A percentile compares a stretch with the other conserved stretches of the same genome.
These are phyloP conservation scores for Phymatotrichopsis omnivora DNA, from an alignment of 2,329 filamentous ascomycete genomes.

Conservation along the genomic window DNA sequence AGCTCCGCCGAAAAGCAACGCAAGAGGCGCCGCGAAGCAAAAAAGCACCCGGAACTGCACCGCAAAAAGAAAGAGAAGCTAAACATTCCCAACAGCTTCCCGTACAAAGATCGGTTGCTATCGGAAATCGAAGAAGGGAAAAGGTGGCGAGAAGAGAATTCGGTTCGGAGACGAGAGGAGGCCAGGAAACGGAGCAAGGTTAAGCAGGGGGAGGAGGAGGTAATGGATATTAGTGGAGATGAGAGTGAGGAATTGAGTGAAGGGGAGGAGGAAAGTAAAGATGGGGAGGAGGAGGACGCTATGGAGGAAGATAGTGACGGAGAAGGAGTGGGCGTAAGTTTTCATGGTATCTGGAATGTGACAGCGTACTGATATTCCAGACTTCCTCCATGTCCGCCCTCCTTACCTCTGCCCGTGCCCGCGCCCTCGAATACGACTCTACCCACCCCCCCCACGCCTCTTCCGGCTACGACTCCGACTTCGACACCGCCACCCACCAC, in stretches of 20 bases:
- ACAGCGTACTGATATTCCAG: not conserved
- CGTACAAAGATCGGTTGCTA: constrained; percentile 91
- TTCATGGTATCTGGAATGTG: not conserved
- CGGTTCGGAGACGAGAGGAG: constrained; percentile 58
- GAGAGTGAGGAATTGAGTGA: constrained; percentile 42
- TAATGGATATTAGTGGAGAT: constrained; percentile 40
- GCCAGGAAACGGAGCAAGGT: constrained; percentile 52
- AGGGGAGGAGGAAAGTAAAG: constrained; percentile 44
- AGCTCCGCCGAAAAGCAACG: constrained; percentile 79
- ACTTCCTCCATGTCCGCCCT: constrained; percentile 72
- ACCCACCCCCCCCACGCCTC: constrained; percentile 52
- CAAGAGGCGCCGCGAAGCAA: constrained; percentile 78
- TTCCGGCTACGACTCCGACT: constrained; percentile 41
- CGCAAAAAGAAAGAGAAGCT: constrained; percentile 70
- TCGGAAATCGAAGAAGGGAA: constrained; percentile 89
- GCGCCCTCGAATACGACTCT: constrained; percentile 64
- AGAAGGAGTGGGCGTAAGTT: constrained; percentile 16
- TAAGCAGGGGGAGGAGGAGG: constrained; percentile 39
- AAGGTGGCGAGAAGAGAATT: constrained; percentile 69
- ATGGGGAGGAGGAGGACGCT: constrained; percentile 46
- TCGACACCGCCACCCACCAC: constrained; percentile 9
- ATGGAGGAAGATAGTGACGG: constrained; percentile 39
- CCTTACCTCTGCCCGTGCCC: constrained; percentile 68
- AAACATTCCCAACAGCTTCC: constrained; percentile 93
- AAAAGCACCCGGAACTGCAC: constrained; percentile 96